phyloP scores from a whole-genome alignment of 768 basidiomycete genomes.

The Mycena pura region DNA sequence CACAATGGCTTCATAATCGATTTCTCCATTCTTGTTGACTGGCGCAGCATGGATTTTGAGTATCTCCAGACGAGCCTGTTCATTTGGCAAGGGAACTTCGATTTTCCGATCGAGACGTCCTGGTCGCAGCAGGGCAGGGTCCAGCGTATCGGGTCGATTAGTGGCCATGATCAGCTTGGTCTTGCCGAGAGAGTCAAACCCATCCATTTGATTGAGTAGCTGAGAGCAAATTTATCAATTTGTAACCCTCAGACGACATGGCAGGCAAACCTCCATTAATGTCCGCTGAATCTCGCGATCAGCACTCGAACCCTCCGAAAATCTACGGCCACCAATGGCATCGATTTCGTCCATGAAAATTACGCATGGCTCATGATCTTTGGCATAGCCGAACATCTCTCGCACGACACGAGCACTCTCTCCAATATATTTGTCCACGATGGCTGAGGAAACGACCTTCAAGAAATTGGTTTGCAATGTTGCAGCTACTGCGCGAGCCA shows the following conservation, averaged over 20 bases:
- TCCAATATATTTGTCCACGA: constrained; percentile 98
- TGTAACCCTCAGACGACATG: neutral
- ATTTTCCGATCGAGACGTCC: constrained; percentile 97
- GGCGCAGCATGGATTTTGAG: constrained; percentile 95
- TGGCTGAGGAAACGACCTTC: constrained; percentile 97
- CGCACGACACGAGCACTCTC: constrained; percentile 95
- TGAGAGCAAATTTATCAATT: constrained; percentile 36
- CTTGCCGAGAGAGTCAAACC: constrained; percentile 94
- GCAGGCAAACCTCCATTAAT: constrained; percentile 79
- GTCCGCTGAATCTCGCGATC: constrained; percentile 99
- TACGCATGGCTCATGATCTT: constrained; percentile 97
- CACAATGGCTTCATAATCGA: constrained; percentile 98
- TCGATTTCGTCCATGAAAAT: constrained; percentile 99
- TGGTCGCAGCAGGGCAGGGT: constrained; percentile 94
- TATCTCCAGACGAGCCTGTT: constrained; percentile 94
- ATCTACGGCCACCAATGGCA: constrained; percentile 88
- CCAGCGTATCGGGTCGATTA: constrained; percentile 96
- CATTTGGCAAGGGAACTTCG: constrained; percentile 96
- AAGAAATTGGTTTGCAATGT: constrained; percentile 96
- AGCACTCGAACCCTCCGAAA: constrained; percentile 96
- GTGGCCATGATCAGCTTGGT: constrained; percentile 99
- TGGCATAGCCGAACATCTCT: constrained; percentile 99
- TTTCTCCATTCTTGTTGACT: constrained; percentile 93
- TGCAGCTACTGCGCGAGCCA: constrained; percentile 93
- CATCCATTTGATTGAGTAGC: constrained; percentile 99